Base-by-base conservation (phyloP, 2,329 filamentous ascomycete genomes). In the Xylaria sp. region DNA sequence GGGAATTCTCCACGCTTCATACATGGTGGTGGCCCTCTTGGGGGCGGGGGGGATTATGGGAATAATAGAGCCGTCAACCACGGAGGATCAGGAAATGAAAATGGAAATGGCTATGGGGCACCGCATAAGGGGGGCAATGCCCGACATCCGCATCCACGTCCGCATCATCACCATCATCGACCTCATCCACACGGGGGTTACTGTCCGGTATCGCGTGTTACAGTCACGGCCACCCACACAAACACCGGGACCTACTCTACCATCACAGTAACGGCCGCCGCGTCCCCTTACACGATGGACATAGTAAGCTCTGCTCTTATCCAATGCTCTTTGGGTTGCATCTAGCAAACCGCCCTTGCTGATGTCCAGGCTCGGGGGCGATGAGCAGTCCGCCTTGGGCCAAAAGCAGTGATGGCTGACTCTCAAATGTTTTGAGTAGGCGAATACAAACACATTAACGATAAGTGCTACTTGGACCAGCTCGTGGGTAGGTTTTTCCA, bases 361-460 rank as follows among this genome's bases (percentile, higher is more conserved):
- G n/a, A n/a, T n/a, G n/a, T n/a, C n/a, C n/a, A n/a, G n/a, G n/a
- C n/a, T n/a, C n/a, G n/a, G n/a, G n/a, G n/a, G n/a, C n/a, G n/a
- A n/a, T n/a, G n/a, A n/a, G n/a, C n/a, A n/a, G n/a, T n/a, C n/a
- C n/a, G n/a, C n/a, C n/a, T n/a, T n/a, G n/a, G n/a, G n/a, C n/a
- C n/a, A n/a, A n/a, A n/a, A n/a, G 11, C 24, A 29, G 29, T 4
- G 8, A n/a, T 18, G 40, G 19, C 46, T 56, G 19, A 56, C 26
- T 8, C 42, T 17, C 9, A n/a, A 19, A 24, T 16, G 18, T 26
- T 6, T 18, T 17, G 19, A 16, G 42, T 17, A 59, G 55, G 44
- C 48, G 13, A 41, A 55, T 19, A 58, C 55, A 21, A 49, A 50
- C 34, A 58, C 52, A 8, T 45, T 58, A 13, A 47, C 44, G 22